Conservation (phyloP, 805 yeast genomes). For the Schizosaccharomyces octosporus region DNA sequence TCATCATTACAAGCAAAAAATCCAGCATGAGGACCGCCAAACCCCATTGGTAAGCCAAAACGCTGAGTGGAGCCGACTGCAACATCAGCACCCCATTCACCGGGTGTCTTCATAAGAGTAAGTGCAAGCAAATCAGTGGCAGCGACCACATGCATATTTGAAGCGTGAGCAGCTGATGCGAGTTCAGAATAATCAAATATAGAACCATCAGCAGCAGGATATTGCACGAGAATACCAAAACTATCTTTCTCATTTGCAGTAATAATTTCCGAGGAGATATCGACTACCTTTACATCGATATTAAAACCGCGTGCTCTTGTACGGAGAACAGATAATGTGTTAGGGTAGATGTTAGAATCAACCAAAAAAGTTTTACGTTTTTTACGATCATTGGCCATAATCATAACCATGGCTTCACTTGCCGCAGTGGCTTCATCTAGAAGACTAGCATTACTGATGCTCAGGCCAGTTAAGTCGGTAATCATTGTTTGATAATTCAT, state of each 20-base stretch:
- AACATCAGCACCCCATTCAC: constrained; percentile 71
- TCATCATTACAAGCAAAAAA: constrained; percentile 70
- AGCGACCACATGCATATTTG: constrained; percentile 54
- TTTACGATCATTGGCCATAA: constrained; percentile 40
- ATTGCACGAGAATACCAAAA: constrained; percentile 72
- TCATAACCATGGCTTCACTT: constrained; percentile 81
- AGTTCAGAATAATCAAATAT: constrained; percentile 29
- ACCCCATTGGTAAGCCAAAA: constrained; percentile 93
- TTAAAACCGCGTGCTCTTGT: constrained; percentile 58
- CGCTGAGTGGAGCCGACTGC: constrained; percentile 84
- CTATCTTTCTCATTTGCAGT: constrained; percentile 13
- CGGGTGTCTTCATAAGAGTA: constrained; percentile 64
- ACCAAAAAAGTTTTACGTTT: constrained; percentile 48
- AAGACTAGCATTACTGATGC: constrained; percentile 83
- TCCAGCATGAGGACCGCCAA: constrained; percentile 98
- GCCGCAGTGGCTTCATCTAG: constrained; percentile 95
- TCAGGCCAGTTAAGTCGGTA: constrained; percentile 73
- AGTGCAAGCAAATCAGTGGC: constrained; percentile 86
- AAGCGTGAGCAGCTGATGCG: constrained; percentile 38
- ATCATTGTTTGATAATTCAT: constrained; percentile 84
- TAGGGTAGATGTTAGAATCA: constrained; percentile 57
- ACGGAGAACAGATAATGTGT: constrained; percentile 54
- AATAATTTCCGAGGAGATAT: constrained; percentile 24
- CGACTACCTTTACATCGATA: constrained; percentile 33
- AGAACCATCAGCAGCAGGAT: constrained; percentile 71